Evolutionary conservation across 2,329 filamentous ascomycete species (phyloP).

Genomic region (Penicillium sp.): DNA sequence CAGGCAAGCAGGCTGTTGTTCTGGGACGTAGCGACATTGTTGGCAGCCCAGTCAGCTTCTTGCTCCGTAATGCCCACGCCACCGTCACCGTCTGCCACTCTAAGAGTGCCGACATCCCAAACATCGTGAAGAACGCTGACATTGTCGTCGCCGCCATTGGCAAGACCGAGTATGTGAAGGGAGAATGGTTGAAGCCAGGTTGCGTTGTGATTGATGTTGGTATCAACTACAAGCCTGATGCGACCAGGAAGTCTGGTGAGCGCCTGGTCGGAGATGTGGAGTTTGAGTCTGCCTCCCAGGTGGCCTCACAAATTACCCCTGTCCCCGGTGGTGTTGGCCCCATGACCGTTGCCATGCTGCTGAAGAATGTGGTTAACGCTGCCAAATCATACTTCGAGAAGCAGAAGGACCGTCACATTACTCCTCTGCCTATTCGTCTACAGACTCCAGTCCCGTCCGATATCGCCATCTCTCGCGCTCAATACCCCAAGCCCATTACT

Average conservation of each 20-base stretch:
- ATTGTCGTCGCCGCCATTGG: conserved; percentile 92
- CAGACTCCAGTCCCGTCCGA: conserved; percentile 86
- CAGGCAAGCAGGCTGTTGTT: conserved; percentile 91
- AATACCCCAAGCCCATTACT: conserved; percentile 89
- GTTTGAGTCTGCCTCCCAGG: conserved; percentile 77
- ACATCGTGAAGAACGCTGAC: conserved; percentile 79
- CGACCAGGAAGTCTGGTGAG: conserved; percentile 86
- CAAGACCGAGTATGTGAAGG: conserved; percentile 81
- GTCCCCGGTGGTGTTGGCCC: conserved; percentile 96
- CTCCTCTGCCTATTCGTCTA: conserved; percentile 80
- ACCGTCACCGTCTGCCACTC: conserved; percentile 97
- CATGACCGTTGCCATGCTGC: conserved; percentile 98
- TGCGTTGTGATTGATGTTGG: conserved; percentile 97
- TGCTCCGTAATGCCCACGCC: conserved; percentile 92
- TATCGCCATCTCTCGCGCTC: conserved; percentile 84
- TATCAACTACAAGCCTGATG: conserved; percentile 91
- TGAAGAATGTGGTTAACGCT: conserved; percentile 91
- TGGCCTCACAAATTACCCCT: conserved; percentile 91
- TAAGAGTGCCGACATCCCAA: conserved; percentile 71
- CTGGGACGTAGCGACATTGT: conserved; percentile 96
- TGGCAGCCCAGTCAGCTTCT: conserved; percentile 91
- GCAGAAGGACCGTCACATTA: conserved; percentile 76
- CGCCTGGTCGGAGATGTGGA: conserved; percentile 94
- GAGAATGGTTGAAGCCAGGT: conserved; percentile 91
- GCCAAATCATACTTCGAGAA: conserved; percentile 78